These are phyloP conservation scores for Pyrus communis DNA, from an alignment of 306 rosid species.

Conservation along the genomic window DNA sequence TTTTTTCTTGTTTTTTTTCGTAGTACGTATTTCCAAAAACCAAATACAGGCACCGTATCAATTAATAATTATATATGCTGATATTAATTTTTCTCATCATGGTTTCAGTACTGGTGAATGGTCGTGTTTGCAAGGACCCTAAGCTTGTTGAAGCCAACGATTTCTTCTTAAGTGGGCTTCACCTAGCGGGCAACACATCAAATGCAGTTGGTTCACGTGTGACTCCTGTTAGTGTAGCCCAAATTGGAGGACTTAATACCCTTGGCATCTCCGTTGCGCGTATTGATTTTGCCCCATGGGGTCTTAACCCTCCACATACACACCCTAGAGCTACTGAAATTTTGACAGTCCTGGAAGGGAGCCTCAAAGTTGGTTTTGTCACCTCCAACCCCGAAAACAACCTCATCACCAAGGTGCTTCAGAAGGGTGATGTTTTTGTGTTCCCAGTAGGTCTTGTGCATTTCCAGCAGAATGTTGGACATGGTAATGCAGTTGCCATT, in stretches of 20 bases:
- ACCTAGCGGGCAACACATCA: constrained; percentile 17
- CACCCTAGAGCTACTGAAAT: constrained; percentile 35
- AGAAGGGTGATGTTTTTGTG: constrained; percentile 31
- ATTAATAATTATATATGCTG: not conserved
- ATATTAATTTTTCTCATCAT: not conserved
- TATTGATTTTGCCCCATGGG: constrained; percentile 25
- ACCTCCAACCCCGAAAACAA: constrained; percentile 30
- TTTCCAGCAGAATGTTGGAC: constrained; percentile 19
- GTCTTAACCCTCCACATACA: constrained; percentile 28
- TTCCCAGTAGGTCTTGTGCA: constrained; percentile 32
- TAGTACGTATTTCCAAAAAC: not conserved
- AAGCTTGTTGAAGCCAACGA: constrained; percentile 23
- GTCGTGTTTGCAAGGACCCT: constrained; percentile 34
- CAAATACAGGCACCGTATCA: not conserved
- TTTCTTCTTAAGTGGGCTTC: constrained; percentile 31
- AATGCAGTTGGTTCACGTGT: constrained; percentile 30
- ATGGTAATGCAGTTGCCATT: constrained; percentile 16
- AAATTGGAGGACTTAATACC: constrained; percentile 30
- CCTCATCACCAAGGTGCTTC: constrained; percentile 12
- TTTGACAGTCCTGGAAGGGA: constrained; percentile 27
- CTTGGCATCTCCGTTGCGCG: constrained; percentile 30
- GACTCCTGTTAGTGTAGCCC: not conserved
- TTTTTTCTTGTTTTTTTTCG: not conserved
- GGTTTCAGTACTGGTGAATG: constrained; percentile 12
- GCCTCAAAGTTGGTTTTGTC: constrained; percentile 29